These are phyloP conservation scores for Boletus huronensis DNA, from an alignment of 768 basidiomycete genomes.

Conservation along the genomic window DNA sequence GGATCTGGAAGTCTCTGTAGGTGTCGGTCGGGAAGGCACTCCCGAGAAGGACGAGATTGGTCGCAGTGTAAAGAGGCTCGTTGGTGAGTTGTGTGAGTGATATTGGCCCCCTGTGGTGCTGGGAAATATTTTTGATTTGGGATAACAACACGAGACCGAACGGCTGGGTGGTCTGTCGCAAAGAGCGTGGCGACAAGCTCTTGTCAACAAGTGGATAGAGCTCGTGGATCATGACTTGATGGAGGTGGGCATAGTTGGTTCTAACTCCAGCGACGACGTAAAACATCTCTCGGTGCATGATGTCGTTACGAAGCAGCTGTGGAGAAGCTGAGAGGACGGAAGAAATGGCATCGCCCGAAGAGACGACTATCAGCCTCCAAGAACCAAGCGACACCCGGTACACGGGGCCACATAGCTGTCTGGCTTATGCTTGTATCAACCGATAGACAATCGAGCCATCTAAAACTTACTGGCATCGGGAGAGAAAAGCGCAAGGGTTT, in stretches of 20 bases:
- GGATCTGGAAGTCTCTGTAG: conserved; percentile 19
- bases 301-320: conserved; percentile 9
- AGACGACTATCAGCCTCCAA: conserved; percentile 14
- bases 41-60: conserved; percentile 21
- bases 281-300: conserved; percentile 11
- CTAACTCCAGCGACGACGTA: conserved; percentile 12
- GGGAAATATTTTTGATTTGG: conserved; percentile 7
- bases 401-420: conserved; percentile 13
- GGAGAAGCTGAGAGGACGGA: conserved; percentile 4
- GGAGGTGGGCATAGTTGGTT: conserved; percentile 3
- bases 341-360: conserved; percentile 13
- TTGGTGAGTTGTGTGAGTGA: conserved; percentile 18
- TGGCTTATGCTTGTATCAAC: neutral
- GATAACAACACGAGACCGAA: conserved; percentile 15
- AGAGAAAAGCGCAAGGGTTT: neutral
- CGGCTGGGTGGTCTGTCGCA: conserved; percentile 8
- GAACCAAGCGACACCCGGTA: conserved; percentile 19
- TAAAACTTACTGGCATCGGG: neutral
- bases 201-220: conserved; percentile 25
- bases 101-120: neutral
- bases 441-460: neutral
- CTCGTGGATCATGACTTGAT: conserved; percentile 15
- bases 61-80: conserved; percentile 16
- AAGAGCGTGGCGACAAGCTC: conserved; percentile 8
- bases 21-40: conserved; percentile 16